Percentiles rank a stretch among this genome's conserved stretches.
Evolutionary conservation across 345 rosid species (phyloP).

Genomic region (Aquilaria malaccensis): DNA sequence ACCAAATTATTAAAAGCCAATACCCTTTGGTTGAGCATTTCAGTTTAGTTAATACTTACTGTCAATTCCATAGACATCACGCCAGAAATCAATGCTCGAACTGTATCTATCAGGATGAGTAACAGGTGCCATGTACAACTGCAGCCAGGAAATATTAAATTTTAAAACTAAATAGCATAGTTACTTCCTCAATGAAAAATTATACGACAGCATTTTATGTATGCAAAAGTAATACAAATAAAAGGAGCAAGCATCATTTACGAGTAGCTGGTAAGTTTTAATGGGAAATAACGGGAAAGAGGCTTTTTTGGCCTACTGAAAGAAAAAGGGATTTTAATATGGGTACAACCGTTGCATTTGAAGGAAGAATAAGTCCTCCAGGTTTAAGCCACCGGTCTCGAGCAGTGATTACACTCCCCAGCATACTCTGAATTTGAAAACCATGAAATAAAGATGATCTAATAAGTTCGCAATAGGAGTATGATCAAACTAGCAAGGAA

Average conservation of each 20-base stretch:
- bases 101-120: constrained; percentile 90
- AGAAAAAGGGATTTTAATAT: neutral
- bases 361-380: constrained; percentile 97
- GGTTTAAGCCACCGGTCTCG: constrained; percentile 91
- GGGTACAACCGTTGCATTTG: constrained; percentile 54
- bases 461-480: neutral
- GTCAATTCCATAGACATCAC: constrained; percentile 92
- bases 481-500: constrained; percentile 1
- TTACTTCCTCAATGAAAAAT: too few species aligned
- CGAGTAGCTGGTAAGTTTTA: neutral
- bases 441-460: neutral
- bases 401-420: constrained; percentile 95
- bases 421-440: constrained; percentile 64
- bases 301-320: neutral
- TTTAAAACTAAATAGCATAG: constrained; percentile 12
- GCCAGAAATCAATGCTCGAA: constrained; percentile 96
- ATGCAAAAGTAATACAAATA: too few species aligned
- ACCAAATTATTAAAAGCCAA: too few species aligned
- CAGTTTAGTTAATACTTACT: constrained; percentile 51
- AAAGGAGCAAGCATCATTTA: neutral
- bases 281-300: too few species aligned
- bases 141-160: constrained; percentile 25
- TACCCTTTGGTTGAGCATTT: neutral
- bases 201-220: too few species aligned
- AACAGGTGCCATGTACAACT: constrained; percentile 96